Evolutionary conservation across 495 filamentous ascomycete species (phyloP), one percentile per base, ranked within the genome.

Genomic region (Staphylotrichum longicolle): DNA sequence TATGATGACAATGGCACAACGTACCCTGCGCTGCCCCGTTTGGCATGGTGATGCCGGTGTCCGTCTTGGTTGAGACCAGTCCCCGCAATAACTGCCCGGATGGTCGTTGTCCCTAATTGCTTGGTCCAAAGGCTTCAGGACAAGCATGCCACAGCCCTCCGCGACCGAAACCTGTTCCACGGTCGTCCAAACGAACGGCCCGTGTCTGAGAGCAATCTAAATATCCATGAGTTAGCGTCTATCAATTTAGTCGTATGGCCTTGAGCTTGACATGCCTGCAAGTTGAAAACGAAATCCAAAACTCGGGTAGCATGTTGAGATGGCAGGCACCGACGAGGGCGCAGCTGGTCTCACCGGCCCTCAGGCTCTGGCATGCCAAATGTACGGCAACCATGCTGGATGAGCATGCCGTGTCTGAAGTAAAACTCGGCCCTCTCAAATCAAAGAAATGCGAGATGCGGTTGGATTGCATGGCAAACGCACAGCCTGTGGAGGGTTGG

Each of bases 321-420:
- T 83, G 79, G 53, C 78, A 82, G 3, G 81, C 83, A n/a, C 79
- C 83, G 35, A 86, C 82, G 14, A 87, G 70, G 5, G 84, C 82
- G 15, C 66, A 70, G 44, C 63, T 68, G 0, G 75, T 75, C 40
- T 83, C 81, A 4, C 80, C 79, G 12, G 81, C 76, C 75, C 88
- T 87, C 20, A 96, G 77, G 2, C 87, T 86, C 64, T 90, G 92
- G 69, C 91, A 94, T 51, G 91, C 91, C 45, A 91, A 74, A 66
- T 95, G 82, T 37, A 83, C 65, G n/a, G 80, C 80, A 42, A 81
- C 77, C 63, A 84, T 68, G 60, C 88, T 91, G 12, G 88, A 91
- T 3, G 91, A 95, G 70, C 92, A 96, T 33, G 50, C 50, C 3
- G 92, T 96, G 69, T 96, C 92, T 27, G 93, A 82, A 34, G 87